Percentiles rank a stretch among this genome's conserved stretches.
These are phyloP conservation scores for Aspergillus intermedius DNA, from an alignment of 2,329 filamentous ascomycete species.

Conservation along the genomic window DNA sequence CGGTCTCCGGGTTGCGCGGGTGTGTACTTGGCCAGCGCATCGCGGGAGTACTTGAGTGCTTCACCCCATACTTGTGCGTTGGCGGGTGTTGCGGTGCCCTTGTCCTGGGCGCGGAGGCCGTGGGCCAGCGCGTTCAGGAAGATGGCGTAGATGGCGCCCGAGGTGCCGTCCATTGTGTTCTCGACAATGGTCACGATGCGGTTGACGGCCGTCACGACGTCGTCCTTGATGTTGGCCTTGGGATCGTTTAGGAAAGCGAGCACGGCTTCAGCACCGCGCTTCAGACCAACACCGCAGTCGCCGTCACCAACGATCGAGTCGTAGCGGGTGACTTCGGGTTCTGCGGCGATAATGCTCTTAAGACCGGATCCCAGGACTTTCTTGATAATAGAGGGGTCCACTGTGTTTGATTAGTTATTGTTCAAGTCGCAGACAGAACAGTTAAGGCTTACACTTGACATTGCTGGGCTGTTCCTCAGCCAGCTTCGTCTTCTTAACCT, in stretches of 20 bases:
- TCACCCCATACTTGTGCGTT: constrained; percentile 53
- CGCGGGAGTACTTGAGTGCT: constrained; percentile 65
- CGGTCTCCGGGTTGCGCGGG: constrained; percentile 83
- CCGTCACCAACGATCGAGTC: constrained; percentile 84
- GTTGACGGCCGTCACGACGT: constrained; percentile 55
- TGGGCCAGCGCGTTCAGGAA: constrained; percentile 81
- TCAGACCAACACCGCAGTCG: constrained; percentile 80
- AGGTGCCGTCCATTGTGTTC: constrained; percentile 66
- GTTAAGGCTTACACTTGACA: constrained; percentile 42
- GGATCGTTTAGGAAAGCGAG: constrained; percentile 37
- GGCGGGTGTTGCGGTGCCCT: constrained; percentile 38
- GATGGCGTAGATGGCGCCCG: constrained; percentile 74
- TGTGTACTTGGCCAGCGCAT: constrained; percentile 73
- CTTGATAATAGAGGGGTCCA: constrained; percentile 46
- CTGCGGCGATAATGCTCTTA: constrained; percentile 54
- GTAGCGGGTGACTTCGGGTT: constrained; percentile 60
- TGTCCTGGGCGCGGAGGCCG: constrained; percentile 53
- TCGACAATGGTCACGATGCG: constrained; percentile 60
- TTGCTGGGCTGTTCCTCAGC: constrained; percentile 48
- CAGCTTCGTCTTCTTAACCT: constrained; percentile 35
- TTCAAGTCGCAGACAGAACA: not conserved
- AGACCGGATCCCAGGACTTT: constrained; percentile 51
- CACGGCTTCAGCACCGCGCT: constrained; percentile 70
- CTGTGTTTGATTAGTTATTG: constrained; percentile 23
- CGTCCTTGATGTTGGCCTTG: constrained; percentile 43